phyloP scores from a whole-genome alignment of 1,284 basidiomycete genomes.

The Rhodotorula sp. region DNA sequence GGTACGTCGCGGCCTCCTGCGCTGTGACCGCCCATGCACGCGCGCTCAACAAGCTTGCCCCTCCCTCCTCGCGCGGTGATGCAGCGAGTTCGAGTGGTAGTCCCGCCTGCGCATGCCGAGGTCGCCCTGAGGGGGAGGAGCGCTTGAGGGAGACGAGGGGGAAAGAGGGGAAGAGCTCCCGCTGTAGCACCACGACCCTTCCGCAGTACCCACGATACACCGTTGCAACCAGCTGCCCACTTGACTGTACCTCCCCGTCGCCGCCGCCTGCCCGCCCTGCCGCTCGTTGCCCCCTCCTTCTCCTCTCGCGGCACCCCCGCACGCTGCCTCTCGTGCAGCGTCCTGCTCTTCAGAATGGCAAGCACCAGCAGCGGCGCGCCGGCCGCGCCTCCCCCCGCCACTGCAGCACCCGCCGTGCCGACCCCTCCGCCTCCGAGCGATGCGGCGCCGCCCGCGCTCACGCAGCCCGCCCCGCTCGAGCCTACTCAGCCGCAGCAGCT shows the following conservation, averaged over 20 bases:
- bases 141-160: not conserved
- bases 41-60: slow-evolving; percentile 1
- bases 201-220: not conserved
- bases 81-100: slow-evolving; percentile 42
- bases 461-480: no score
- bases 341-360: not conserved
- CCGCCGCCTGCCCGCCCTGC: not conserved
- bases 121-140: not conserved
- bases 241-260: not conserved
- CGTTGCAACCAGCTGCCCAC: not conserved
- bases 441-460: no score
- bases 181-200: not conserved
- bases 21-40: not conserved
- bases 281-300: not conserved
- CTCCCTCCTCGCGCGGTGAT: not conserved
- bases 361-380: not conserved
- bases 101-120: no score
- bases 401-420: not conserved
- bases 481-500: no score
- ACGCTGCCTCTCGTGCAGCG: not conserved
- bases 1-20: slow-evolving; percentile 38
- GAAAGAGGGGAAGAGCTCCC: not conserved
- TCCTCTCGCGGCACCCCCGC: not conserved
- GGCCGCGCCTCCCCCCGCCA: not conserved
- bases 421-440: not conserved